phyloP scores from a whole-genome alignment of 106 monocot genomes.

The Triglochin maritima region DNA sequence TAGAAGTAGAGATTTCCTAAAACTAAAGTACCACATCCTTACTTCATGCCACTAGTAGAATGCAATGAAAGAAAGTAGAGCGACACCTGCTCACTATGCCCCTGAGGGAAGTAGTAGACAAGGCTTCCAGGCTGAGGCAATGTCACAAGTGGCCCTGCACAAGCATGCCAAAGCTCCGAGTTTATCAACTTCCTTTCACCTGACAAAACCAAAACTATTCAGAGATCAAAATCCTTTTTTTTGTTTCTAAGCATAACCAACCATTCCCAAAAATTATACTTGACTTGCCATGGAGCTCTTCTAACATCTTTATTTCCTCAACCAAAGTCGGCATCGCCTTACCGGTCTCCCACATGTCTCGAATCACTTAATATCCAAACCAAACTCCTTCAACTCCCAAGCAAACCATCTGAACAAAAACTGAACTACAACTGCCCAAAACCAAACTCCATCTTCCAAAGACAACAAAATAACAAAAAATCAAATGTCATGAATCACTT shows the following conservation, averaged over 20 bases:
- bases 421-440: background rate
- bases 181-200: constrained; percentile 53
- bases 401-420: background rate
- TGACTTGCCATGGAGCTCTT: constrained; percentile 36
- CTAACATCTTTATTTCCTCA: constrained; percentile 69
- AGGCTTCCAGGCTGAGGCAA: constrained; percentile 73
- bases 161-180: constrained; percentile 98
- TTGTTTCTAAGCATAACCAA: background rate
- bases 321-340: constrained; percentile 23
- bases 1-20: background rate
- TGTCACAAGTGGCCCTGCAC: constrained; percentile 80
- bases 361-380: background rate
- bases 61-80: background rate
- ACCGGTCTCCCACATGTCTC: constrained; percentile 10
- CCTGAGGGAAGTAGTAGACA: constrained; percentile 57
- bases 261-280: constrained; percentile 12
- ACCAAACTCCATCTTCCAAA: background rate
- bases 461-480: background rate
- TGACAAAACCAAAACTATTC: constrained; percentile 8
- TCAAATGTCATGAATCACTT: constrained; percentile 1
- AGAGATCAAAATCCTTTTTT: background rate
- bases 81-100: constrained; percentile 23
- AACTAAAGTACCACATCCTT: background rate
- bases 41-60: background rate
- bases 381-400: background rate